These are phyloP conservation scores for Globisporangium middletonii DNA, from an alignment of 352 stramenopile genomes.

Conservation along the genomic window DNA sequence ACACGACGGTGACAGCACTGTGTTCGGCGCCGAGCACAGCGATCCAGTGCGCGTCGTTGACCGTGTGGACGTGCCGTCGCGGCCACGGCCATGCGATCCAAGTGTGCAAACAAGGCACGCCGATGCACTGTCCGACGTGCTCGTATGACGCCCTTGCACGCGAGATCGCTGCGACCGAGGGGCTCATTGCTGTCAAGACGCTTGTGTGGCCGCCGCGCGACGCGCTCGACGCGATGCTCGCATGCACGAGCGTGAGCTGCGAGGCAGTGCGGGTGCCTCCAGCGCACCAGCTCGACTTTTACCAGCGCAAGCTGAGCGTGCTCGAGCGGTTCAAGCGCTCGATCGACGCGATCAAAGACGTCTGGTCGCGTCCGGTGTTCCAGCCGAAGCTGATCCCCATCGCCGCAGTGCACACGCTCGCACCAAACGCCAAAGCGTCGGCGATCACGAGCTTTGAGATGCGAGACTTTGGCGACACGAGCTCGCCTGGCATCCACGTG, in stretches of 20 bases:
- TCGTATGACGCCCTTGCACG: constrained; percentile 23
- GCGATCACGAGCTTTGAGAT: constrained; percentile 26
- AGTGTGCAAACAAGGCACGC: constrained; percentile 45
- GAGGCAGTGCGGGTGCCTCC: constrained; percentile 18
- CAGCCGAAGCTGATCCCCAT: constrained; percentile 27
- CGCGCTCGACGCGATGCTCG: constrained; percentile 3
- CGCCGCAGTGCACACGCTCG: constrained; percentile 10
- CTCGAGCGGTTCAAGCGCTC: constrained; percentile 33
- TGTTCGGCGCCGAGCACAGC: constrained; percentile 12
- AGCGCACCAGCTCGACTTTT: constrained; percentile 27
- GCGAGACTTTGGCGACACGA: constrained; percentile 27
- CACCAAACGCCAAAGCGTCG: not conserved
- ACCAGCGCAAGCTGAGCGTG: constrained; percentile 38
- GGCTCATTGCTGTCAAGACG: not conserved
- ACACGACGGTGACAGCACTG: constrained; percentile 20
- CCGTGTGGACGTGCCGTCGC: constrained; percentile 31
- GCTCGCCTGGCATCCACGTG: constrained; percentile 28
- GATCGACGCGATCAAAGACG: constrained; percentile 23
- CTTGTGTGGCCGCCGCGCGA: constrained; percentile 8
- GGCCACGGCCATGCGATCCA: constrained; percentile 33
- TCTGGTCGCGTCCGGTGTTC: constrained; percentile 42
- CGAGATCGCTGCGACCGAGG: constrained; percentile 17
- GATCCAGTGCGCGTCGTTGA: constrained; percentile 33
- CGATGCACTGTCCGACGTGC: constrained; percentile 43
- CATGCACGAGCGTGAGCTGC: constrained; percentile 1